These are phyloP conservation scores for Volvariella volvacea DNA, from an alignment of 1,284 basidiomycete species.

Conservation along the genomic window DNA sequence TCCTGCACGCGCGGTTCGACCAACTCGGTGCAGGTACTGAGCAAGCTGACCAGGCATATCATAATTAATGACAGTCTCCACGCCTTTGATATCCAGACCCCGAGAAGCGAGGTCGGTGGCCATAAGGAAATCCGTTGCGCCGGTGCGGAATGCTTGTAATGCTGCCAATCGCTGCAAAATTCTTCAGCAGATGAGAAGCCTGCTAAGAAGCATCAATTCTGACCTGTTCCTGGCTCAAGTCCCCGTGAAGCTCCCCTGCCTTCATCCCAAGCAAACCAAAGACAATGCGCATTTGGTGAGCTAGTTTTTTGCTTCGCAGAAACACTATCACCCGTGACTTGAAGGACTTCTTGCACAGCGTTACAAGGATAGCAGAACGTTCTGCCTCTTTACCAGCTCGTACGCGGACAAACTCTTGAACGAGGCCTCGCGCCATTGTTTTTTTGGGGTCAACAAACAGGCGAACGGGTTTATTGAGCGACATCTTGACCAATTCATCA, in stretches of 20 bases:
- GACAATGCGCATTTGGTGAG: constrained; percentile 93
- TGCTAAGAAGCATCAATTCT: constrained; percentile 20
- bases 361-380: constrained; percentile 75
- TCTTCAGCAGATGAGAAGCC: constrained; percentile 2
- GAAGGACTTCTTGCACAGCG: constrained; percentile 87
- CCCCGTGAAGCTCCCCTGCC: constrained; percentile 90
- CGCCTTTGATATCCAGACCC: constrained; percentile 94
- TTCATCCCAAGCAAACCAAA: constrained; percentile 87
- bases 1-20: constrained; percentile 93
- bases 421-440: constrained; percentile 80
- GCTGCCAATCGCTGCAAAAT: constrained; percentile 70
- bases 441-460: constrained; percentile 95
- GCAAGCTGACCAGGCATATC: constrained; percentile 94
- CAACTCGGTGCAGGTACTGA: constrained; percentile 95
- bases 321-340: constrained; percentile 86
- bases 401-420: constrained; percentile 94
- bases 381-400: constrained; percentile 74
- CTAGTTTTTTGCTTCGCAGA: constrained; percentile 92
- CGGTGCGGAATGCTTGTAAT: constrained; percentile 83
- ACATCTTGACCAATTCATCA: constrained; percentile 89
- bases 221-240: constrained; percentile 94
- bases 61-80: constrained; percentile 97
- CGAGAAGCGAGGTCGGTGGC: constrained; percentile 95
- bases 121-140: constrained; percentile 83
- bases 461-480: constrained; percentile 85